Percentiles rank a stretch among this genome's conserved stretches.
phyloP scores from a whole-genome alignment of 352 stramenopile species.

The Pythium aristosporum region DNA sequence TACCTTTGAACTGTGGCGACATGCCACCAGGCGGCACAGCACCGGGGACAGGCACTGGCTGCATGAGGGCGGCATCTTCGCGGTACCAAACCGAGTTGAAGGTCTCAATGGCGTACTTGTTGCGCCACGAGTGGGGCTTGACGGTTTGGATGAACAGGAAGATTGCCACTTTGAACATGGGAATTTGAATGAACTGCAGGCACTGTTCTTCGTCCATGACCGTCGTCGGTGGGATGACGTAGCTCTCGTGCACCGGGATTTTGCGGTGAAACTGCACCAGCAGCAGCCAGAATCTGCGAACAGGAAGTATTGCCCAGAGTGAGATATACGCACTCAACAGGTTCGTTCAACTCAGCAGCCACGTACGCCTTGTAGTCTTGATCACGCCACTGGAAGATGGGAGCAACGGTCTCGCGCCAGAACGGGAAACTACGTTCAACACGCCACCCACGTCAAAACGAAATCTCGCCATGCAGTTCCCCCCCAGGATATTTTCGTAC shows the following conservation, averaged over 20 bases:
- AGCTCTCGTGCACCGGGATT: constrained; percentile 44
- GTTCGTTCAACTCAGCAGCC: background rate
- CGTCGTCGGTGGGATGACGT: constrained; percentile 9
- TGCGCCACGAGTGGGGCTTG: constrained; percentile 70
- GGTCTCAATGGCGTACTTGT: constrained; percentile 72
- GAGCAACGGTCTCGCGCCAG: constrained; percentile 62
- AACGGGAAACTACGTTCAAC: constrained; percentile 36
- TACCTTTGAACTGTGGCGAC: constrained; percentile 57
- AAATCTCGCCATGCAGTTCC: constrained; percentile 19
- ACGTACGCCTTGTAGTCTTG: constrained; percentile 67
- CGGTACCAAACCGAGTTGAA: constrained; percentile 83
- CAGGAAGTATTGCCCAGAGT: background rate
- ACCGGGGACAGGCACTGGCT: constrained; percentile 13
- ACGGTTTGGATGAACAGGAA: constrained; percentile 83
- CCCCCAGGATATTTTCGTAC: background rate
- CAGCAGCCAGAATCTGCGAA: constrained; percentile 68
- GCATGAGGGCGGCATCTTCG: constrained; percentile 52
- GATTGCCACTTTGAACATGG: constrained; percentile 75
- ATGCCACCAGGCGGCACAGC: constrained; percentile 25
- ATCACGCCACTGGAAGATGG: constrained; percentile 76
- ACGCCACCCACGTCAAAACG: background rate
- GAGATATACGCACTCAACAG: background rate
- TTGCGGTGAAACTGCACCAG: constrained; percentile 76
- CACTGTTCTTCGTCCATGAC: constrained; percentile 61
- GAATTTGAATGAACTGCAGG: constrained; percentile 48